These are phyloP conservation scores for Planoprotostelium fungivorum DNA, from an alignment of 78 protist species.

Conservation along the genomic window DNA sequence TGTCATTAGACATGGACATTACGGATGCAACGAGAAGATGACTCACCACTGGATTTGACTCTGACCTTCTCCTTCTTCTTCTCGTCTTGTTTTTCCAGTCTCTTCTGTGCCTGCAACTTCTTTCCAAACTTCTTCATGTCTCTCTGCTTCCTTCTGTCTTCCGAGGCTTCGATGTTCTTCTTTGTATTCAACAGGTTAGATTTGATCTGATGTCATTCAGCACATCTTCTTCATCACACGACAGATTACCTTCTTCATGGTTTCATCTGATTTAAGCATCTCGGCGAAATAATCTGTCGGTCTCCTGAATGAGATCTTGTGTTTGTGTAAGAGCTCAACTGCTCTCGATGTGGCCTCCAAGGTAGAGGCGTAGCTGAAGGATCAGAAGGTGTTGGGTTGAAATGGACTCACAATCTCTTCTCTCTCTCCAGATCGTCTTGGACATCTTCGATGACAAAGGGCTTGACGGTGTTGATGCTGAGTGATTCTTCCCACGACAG, in stretches of 20 bases:
- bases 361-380: neutral
- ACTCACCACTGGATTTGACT: too few species aligned
- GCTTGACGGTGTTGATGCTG: neutral
- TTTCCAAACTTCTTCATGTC: slow-evolving; percentile 66
- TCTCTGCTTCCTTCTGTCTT: slow-evolving; percentile 31
- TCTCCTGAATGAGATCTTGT: slow-evolving; percentile 18
- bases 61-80: neutral
- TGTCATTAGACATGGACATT: too few species aligned
- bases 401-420: neutral
- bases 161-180: slow-evolving; percentile 2
- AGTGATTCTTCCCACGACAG: neutral
- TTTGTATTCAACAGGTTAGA: slow-evolving; percentile 10
- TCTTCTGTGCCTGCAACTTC: slow-evolving; percentile 23
- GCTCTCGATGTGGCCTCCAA: neutral
- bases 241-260: slow-evolving; percentile 50
- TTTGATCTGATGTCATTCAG: slow-evolving; percentile 9
- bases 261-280: slow-evolving; percentile 76
- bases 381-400: neutral
- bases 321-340: neutral
- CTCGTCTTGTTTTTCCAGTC: neutral
- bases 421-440: neutral
- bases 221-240: neutral
- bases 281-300: slow-evolving; percentile 84
- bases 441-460: neutral
- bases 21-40: too few species aligned